phyloP scores from a whole-genome alignment of 495 filamentous ascomycete genomes.

The Penicillium samsonianum region DNA sequence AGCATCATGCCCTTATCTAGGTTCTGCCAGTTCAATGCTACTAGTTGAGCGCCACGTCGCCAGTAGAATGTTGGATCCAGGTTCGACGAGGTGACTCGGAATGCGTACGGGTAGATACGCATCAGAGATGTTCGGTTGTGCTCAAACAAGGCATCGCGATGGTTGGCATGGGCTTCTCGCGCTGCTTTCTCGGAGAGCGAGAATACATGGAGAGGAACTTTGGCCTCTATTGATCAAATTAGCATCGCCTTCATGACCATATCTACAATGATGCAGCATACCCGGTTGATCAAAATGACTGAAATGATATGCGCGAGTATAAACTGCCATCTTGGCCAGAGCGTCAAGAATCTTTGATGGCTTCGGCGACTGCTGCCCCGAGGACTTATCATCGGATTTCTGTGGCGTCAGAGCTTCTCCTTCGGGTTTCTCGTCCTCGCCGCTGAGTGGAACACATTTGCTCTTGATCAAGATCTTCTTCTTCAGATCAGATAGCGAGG shows the following conservation, averaged over 20 bases:
- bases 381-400: conserved; percentile 14
- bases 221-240: conserved; percentile 51
- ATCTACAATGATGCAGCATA: conserved; percentile 21
- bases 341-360: conserved; percentile 74
- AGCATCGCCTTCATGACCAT: background rate
- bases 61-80: conserved; percentile 82
- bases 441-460: conserved; percentile 58
- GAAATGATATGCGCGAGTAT: conserved; percentile 81
- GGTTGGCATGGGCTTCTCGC: conserved; percentile 64
- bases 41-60: conserved; percentile 87
- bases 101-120: conserved; percentile 83
- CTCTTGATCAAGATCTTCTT: conserved; percentile 90
- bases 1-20: conserved; percentile 94
- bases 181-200: conserved; percentile 82
- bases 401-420: conserved; percentile 26
- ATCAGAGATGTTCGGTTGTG: conserved; percentile 86
- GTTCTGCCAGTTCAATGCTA: conserved; percentile 93
- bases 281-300: conserved; percentile 62
- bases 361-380: conserved; percentile 30
- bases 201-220: conserved; percentile 80
- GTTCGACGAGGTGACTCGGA: conserved; percentile 82
- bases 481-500: conserved; percentile 63
- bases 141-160: conserved; percentile 62
- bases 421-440: conserved; percentile 33
- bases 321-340: conserved; percentile 74